Evolutionary conservation across 1,139 yeast genomes (phyloP).

Genomic region (Yamadazyma friedrichii): DNA sequence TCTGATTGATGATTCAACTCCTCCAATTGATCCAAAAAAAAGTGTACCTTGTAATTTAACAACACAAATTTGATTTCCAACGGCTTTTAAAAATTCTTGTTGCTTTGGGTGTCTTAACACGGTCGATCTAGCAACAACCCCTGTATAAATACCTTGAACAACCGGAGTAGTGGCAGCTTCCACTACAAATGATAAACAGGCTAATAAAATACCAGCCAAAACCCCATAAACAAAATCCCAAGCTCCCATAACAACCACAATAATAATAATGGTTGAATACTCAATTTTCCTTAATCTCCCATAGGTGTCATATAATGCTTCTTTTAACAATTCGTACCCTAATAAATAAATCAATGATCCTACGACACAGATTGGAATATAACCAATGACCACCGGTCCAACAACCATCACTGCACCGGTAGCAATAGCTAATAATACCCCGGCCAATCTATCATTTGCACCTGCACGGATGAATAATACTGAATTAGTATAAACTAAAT

Average conservation of each 20-base stretch:
- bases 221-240: slow-evolving; percentile 95
- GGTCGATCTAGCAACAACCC: slow-evolving; percentile 86
- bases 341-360: slow-evolving; percentile 86
- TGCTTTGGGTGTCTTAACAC: slow-evolving; percentile 91
- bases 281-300: slow-evolving; percentile 76
- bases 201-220: slow-evolving; percentile 83
- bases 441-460: slow-evolving; percentile 86
- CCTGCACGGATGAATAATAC: slow-evolving; percentile 91
- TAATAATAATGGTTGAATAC: slow-evolving; percentile 76
- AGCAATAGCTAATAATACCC: slow-evolving; percentile 78
- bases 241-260: slow-evolving; percentile 91
- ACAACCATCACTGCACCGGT: slow-evolving; percentile 78
- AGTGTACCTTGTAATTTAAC: slow-evolving; percentile 83
- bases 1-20: slow-evolving; percentile 76
- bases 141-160: slow-evolving; percentile 79
- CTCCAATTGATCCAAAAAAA: slow-evolving; percentile 93
- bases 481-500: slow-evolving; percentile 90
- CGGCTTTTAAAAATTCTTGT: slow-evolving; percentile 77
- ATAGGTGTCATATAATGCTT: slow-evolving; percentile 81
- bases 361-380: slow-evolving; percentile 91
- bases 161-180: slow-evolving; percentile 88
- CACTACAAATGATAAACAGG: slow-evolving; percentile 88
- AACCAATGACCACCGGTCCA: slow-evolving; percentile 93
- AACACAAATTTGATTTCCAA: slow-evolving; percentile 89
- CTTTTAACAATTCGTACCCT: slow-evolving; percentile 87